phyloP scores from a whole-genome alignment of 805 yeast species.

The Candida arabinofermentans region DNA sequence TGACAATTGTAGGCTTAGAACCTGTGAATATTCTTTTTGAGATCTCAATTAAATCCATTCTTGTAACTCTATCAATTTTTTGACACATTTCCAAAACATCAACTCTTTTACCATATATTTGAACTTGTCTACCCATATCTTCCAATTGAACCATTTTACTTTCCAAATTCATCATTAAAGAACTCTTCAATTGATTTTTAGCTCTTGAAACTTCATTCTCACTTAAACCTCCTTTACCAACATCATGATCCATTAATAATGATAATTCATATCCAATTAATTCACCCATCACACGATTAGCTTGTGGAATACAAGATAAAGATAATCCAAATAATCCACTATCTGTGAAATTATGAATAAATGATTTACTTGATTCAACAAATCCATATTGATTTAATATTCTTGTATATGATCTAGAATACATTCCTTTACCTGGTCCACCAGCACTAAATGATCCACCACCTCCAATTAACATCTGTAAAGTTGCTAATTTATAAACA shows the following conservation, averaged over 20 bases:
- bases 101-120: slow-evolving; percentile 71
- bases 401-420: slow-evolving; percentile 85
- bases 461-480: slow-evolving; percentile 90
- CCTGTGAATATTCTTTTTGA: slow-evolving; percentile 77
- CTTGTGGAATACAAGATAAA: slow-evolving; percentile 79
- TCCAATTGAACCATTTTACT: slow-evolving; percentile 91
- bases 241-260: slow-evolving; percentile 35
- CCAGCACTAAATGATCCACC: slow-evolving; percentile 98
- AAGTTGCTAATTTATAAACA: slow-evolving; percentile 82
- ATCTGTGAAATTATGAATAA: slow-evolving; percentile 86
- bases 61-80: slow-evolving; percentile 64
- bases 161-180: slow-evolving; percentile 89
- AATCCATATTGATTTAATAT: slow-evolving; percentile 89
- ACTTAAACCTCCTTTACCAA: slow-evolving; percentile 58
- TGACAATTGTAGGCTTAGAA: slow-evolving; percentile 74
- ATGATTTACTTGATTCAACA: slow-evolving; percentile 82
- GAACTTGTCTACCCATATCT: slow-evolving; percentile 93
- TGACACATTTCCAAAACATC: slow-evolving; percentile 78
- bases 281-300: slow-evolving; percentile 80
- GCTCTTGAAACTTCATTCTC: slow-evolving; percentile 80
- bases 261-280: slow-evolving; percentile 65
- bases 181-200: slow-evolving; percentile 84
- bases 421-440: slow-evolving; percentile 99
- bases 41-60: slow-evolving; percentile 64
- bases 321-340: slow-evolving; percentile 90